Evolutionary conservation across 2,329 filamentous ascomycete genomes (phyloP).

Genomic region (Camillea tinctor): DNA sequence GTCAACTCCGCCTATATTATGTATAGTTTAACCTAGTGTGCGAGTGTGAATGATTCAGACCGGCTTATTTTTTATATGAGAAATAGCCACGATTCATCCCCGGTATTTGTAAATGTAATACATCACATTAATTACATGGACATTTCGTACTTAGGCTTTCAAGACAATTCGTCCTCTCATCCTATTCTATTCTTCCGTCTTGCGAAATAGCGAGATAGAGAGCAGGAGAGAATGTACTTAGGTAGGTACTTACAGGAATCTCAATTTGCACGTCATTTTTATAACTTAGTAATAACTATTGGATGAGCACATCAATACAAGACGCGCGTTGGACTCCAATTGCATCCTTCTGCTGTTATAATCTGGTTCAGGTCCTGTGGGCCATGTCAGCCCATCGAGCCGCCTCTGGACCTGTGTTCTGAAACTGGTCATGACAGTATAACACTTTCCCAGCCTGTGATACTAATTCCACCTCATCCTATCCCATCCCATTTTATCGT

Average conservation of each 20-base stretch:
- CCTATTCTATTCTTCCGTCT: too few relatives aligned
- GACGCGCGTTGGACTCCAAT: not conserved
- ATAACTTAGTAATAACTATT: not conserved
- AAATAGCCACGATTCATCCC: too few relatives aligned
- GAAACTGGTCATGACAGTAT: not conserved
- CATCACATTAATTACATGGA: not conserved
- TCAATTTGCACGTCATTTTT: not conserved
- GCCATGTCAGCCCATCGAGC: not conserved
- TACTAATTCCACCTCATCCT: too few relatives aligned
- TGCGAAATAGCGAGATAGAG: too few relatives aligned
- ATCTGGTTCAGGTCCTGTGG: not conserved
- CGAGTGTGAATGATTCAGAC: too few relatives aligned
- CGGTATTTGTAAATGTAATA: not conserved
- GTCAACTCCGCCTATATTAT: too few relatives aligned
- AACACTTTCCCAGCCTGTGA: not conserved
- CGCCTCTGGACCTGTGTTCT: not conserved
- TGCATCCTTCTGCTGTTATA: not conserved
- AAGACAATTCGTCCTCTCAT: not conserved
- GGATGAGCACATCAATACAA: not conserved
- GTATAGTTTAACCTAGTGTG: not conserved
- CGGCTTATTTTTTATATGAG: too few relatives aligned
- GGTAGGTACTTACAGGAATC: too few relatives aligned
- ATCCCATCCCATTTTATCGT: too few relatives aligned
- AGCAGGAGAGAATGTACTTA: too few relatives aligned
- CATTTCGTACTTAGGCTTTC: not conserved